Evolutionary conservation across 2,329 filamentous ascomycete genomes (phyloP).

Genomic region (Rhinocladiella similis): DNA sequence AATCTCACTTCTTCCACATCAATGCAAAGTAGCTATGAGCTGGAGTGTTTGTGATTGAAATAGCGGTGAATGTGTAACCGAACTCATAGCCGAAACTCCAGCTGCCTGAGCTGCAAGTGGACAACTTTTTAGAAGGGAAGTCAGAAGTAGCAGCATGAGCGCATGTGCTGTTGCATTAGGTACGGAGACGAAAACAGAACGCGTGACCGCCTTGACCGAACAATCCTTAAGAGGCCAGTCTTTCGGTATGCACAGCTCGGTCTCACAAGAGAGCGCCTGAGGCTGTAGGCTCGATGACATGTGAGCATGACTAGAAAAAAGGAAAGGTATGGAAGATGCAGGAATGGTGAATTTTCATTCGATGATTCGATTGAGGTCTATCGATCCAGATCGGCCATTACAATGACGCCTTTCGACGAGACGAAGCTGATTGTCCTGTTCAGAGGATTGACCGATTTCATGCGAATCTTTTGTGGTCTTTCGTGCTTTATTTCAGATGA

Average conservation of each 20-base stretch:
- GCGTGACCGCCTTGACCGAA: not conserved
- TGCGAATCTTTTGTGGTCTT: constrained; percentile 2
- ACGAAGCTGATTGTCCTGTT: constrained; percentile 18
- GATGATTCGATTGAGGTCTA: constrained; percentile 28
- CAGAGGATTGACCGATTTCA: constrained; percentile 11
- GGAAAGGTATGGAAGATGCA: not conserved
- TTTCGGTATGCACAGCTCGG: no score
- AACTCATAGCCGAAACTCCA: not conserved
- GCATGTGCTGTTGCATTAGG: constrained; percentile 2
- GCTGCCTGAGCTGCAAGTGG: not conserved
- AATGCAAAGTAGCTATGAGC: not conserved
- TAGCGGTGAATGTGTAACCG: constrained; percentile 5
- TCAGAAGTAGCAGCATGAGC: not conserved
- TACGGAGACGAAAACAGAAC: not conserved
- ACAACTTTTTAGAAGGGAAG: not conserved
- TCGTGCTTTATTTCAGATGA: constrained; percentile 11
- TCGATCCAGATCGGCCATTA: constrained; percentile 23
- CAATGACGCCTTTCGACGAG: constrained; percentile 18
- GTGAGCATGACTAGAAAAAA: not conserved
- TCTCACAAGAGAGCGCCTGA: not conserved
- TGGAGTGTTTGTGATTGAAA: not conserved
- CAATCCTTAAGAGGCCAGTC: not conserved
- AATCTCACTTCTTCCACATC: not conserved
- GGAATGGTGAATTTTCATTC: constrained; percentile 7
- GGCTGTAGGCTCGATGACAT: not conserved